Conservation (phyloP, 2,329 filamentous ascomycete genomes). For the Bipolaris bicolor region DNA sequence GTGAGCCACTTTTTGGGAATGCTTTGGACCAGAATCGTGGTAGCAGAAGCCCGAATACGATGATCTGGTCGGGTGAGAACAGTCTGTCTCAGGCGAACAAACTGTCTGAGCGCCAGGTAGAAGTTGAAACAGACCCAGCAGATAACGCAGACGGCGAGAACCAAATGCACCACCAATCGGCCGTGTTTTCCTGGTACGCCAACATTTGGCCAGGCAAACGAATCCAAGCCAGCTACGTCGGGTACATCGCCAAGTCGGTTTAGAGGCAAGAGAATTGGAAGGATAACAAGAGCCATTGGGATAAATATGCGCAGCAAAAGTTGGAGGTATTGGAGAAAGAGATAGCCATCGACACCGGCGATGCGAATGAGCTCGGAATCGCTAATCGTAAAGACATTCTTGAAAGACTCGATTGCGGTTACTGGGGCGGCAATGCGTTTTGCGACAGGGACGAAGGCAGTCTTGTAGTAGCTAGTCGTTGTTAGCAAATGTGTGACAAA, state of each 20-base stretch:
- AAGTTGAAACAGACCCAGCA: conserved; percentile 86
- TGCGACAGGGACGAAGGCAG: conserved; percentile 45
- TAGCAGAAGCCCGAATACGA: conserved; percentile 89
- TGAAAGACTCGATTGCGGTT: conserved; percentile 47
- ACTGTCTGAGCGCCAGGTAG: conserved; percentile 83
- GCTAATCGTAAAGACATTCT: conserved; percentile 67
- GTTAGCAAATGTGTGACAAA: conserved; percentile 22
- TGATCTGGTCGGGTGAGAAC: conserved; percentile 95
- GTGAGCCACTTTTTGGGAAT: conserved; percentile 92
- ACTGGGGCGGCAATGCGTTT: conserved; percentile 44
- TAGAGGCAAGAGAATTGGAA: conserved; percentile 85
- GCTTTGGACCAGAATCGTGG: conserved; percentile 88
- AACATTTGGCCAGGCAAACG: conserved; percentile 89
- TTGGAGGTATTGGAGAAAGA: conserved; percentile 90
- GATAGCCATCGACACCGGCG: conserved; percentile 94
- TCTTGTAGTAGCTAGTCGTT: conserved; percentile 45
- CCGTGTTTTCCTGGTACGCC: conserved; percentile 62
- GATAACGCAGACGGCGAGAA: conserved; percentile 79
- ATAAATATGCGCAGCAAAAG: conserved; percentile 91
- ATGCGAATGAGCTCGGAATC: conserved; percentile 90
- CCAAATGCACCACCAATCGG: conserved; percentile 82
- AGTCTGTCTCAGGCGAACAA: conserved; percentile 91
- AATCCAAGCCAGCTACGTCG: conserved; percentile 67
- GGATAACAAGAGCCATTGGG: conserved; percentile 75
- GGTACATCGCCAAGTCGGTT: conserved; percentile 74